These are phyloP conservation scores for Coemansia sp. DNA, from an alignment of 192 early-diverging fungal species.

Conservation along the genomic window DNA sequence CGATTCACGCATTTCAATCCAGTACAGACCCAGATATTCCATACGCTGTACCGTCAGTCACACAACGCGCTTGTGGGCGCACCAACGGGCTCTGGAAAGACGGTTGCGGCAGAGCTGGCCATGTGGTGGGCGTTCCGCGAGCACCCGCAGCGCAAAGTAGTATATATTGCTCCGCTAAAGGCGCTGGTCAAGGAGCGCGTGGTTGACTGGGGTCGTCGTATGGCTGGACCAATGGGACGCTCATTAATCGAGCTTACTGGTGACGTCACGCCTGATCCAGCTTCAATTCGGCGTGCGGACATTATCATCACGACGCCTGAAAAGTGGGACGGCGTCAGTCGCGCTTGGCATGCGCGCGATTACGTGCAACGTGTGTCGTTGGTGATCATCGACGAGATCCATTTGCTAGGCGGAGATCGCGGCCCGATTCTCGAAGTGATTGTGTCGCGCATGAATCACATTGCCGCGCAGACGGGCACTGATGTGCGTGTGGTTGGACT, in stretches of 20 bases:
- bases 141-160: constrained; percentile 75
- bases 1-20: constrained; percentile 98
- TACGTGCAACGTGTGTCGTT: constrained; percentile 87
- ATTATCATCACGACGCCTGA: constrained; percentile 98
- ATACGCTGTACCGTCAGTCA: constrained; percentile 85
- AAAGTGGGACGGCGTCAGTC: constrained; percentile 98
- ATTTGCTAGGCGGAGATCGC: constrained; percentile 93
- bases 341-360: constrained; percentile 85
- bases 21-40: constrained; percentile 98
- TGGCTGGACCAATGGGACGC: constrained; percentile 71
- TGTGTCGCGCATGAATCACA: constrained; percentile 98
- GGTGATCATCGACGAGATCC: constrained; percentile 98
- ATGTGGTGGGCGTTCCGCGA: constrained; percentile 93
- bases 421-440: constrained; percentile 98
- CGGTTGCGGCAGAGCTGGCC: constrained; percentile 93
- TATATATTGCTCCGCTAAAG: constrained; percentile 98
- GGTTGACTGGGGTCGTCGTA: constrained; percentile 77
- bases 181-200: constrained; percentile 96
- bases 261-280: constrained; percentile 90
- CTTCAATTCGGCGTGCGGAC: constrained; percentile 82
- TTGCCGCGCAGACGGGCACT: constrained; percentile 71
- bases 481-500: constrained; percentile 91
- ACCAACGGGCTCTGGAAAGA: constrained; percentile 97
- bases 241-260: constrained; percentile 93
- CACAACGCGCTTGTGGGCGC: constrained; percentile 91